A percentile compares a stretch with the other conserved stretches of the same genome.
Evolutionary conservation across 2,329 filamentous ascomycete genomes (phyloP).

Genomic region (Paecilomyces sp.): DNA sequence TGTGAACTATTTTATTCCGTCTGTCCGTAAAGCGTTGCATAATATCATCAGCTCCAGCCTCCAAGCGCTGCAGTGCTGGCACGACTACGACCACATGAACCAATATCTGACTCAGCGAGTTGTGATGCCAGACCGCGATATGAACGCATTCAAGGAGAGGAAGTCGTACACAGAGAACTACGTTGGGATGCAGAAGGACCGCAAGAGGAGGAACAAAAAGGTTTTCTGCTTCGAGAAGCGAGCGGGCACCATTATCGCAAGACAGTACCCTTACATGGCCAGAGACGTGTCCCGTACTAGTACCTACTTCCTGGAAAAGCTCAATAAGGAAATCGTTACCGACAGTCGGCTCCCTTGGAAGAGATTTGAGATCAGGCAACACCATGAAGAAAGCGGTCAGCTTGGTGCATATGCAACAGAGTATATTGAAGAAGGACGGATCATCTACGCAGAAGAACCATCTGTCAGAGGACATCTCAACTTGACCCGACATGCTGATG

Average conservation of each 20-base stretch:
- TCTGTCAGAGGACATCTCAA: conserved; percentile 26
- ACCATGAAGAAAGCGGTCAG: not conserved
- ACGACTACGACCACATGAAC: conserved; percentile 18
- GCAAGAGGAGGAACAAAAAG: conserved; percentile 1
- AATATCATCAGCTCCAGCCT: conserved; percentile 25
- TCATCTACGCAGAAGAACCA: conserved; percentile 27
- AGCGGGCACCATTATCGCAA: conserved; percentile 12
- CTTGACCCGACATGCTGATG: conserved; percentile 2
- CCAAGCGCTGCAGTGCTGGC: conserved; percentile 21
- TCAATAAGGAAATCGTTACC: conserved; percentile 18
- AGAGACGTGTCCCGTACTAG: conserved; percentile 14
- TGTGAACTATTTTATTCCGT: conserved; percentile 21
- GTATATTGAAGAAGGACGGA: conserved; percentile 14
- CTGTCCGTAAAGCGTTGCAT: conserved; percentile 18
- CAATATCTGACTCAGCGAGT: conserved; percentile 10
- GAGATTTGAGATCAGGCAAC: conserved; percentile 7
- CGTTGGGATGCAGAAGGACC: not conserved
- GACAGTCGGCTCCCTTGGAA: conserved; percentile 7
- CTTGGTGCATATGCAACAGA: conserved; percentile 21
- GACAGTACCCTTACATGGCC: conserved; percentile 21
- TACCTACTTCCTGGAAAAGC: conserved; percentile 9
- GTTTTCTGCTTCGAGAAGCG: conserved; percentile 19
- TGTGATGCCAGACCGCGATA: conserved; percentile 14
- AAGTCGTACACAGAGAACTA: conserved; percentile 5
- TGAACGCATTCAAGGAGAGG: conserved; percentile 13